Evolutionary conservation across 257 asterid species (phyloP).

Genomic region (Datura wrightii): DNA sequence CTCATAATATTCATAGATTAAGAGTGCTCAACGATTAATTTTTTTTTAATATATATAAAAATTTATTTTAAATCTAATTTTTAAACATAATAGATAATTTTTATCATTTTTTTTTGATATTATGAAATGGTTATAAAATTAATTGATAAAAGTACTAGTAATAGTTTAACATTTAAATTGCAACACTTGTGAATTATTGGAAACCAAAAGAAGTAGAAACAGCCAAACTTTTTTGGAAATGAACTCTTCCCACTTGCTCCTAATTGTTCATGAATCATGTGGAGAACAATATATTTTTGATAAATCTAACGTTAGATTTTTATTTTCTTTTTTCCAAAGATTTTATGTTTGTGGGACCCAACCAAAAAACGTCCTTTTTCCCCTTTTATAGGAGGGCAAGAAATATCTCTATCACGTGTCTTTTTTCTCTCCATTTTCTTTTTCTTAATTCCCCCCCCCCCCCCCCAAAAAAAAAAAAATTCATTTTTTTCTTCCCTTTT

Average conservation of each 20-base stretch:
- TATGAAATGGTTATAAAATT: no score
- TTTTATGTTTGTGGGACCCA: neutral
- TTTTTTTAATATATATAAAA: no score
- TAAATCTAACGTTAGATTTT: neutral
- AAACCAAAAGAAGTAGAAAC: neutral
- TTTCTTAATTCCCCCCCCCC: neutral
- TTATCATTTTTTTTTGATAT: no score
- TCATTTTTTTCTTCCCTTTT: neutral
- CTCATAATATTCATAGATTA: no score
- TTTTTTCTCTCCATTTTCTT: neutral
- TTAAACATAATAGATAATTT: no score
- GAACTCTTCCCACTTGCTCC: neutral
- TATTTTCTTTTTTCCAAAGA: neutral
- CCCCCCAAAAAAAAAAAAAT: no score
- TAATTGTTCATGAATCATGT: neutral
- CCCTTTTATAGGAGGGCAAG: neutral
- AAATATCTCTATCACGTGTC: constrained; percentile 4
- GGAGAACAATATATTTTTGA: neutral
- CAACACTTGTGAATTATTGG: neutral
- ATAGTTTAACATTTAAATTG: neutral
- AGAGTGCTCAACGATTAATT: no score
- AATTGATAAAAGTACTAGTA: no score
- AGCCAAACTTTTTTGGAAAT: neutral
- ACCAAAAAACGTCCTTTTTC: neutral
- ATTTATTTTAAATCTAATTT: no score